A percentile compares a stretch with the other conserved stretches of the same genome.
These are phyloP conservation scores for Orbilia oligospora DNA, from an alignment of 2,329 filamentous ascomycete genomes.

Conservation along the genomic window DNA sequence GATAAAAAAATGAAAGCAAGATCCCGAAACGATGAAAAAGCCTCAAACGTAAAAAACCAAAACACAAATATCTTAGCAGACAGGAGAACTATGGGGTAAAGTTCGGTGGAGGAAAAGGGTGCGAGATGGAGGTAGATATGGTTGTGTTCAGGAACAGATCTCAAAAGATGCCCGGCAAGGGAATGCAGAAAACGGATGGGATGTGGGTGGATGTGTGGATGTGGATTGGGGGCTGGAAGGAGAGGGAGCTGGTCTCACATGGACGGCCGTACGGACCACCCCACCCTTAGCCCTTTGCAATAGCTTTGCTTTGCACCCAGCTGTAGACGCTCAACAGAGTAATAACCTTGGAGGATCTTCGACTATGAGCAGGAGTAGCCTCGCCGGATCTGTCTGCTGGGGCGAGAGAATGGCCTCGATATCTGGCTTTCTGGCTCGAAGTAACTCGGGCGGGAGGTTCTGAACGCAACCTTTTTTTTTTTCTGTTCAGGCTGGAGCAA, in stretches of 20 bases:
- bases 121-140: conserved; percentile 55
- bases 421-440: conserved; percentile 59
- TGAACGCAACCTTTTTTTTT: conserved; percentile 51
- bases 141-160: conserved; percentile 59
- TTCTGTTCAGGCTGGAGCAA: conserved; percentile 37
- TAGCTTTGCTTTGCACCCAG: conserved; percentile 12
- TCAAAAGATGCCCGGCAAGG: conserved; percentile 46
- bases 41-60: conserved; percentile 56
- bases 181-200: conserved; percentile 54
- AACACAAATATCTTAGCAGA: conserved; percentile 22
- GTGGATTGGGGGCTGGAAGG: conserved; percentile 58
- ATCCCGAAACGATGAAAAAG: conserved; percentile 57
- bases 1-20: conserved; percentile 45
- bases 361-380: conserved; percentile 38
- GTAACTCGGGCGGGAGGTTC: conserved; percentile 53
- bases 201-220: conserved; percentile 20
- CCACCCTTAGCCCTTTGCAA: conserved; percentile 51
- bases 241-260: conserved; percentile 49
- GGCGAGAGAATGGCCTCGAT: conserved; percentile 58
- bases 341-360: conserved; percentile 40
- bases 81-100: conserved; percentile 16
- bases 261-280: conserved; percentile 57
- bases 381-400: conserved; percentile 59
- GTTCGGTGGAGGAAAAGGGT: conserved; percentile 21
- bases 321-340: conserved; percentile 30